Base-by-base conservation (phyloP, 257 asterid species). In the Datura wrightii region DNA sequence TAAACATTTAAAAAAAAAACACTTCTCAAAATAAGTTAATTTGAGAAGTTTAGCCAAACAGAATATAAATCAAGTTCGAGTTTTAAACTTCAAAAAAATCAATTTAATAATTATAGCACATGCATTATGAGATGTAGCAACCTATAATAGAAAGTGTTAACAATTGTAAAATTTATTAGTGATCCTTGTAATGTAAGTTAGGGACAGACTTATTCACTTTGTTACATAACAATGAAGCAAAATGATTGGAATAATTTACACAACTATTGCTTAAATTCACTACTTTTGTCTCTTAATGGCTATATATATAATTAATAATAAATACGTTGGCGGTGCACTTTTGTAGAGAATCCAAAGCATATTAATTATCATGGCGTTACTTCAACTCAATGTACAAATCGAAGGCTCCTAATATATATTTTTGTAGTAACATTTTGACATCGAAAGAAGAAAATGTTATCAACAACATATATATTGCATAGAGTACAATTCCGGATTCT, bases 171-270 rank as follows among this genome's bases (percentile, higher is more conserved):
- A 67, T 1, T 67, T 14, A 72, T 74, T n/a, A 48, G 3, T 48
- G 42, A 4, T 39, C 42, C 41, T 74, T 76, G 81, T 24, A 24
- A 76, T 13, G 60, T 13, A 50, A 74, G 41, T 48, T 74, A 14
- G 81, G 42, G 60, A 74, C 84, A 59, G 3, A 63, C 44, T 83
- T 41, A 80, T 85, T 54, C 74, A 31, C 56, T 16, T 60, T 76
- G 87, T 87, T 58, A 50, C 52, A 53, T 48, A 65, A 44, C 74
- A 84, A 71, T 24, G 81, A 59, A 81, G 69, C 87, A 87, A 65
- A 59, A 86, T 71, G 83, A 59, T 70, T 83, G 63, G 36, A 8
- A 44, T 60, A 79, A 46, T 60, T 56, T 19, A 19, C 37, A 79
- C 52, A 24, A 83, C 50, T 52, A 24, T 78, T 52, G n/a, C 78